phyloP scores from a whole-genome alignment of 2,329 filamentous ascomycete genomes.

The Aspergillus ustus region DNA sequence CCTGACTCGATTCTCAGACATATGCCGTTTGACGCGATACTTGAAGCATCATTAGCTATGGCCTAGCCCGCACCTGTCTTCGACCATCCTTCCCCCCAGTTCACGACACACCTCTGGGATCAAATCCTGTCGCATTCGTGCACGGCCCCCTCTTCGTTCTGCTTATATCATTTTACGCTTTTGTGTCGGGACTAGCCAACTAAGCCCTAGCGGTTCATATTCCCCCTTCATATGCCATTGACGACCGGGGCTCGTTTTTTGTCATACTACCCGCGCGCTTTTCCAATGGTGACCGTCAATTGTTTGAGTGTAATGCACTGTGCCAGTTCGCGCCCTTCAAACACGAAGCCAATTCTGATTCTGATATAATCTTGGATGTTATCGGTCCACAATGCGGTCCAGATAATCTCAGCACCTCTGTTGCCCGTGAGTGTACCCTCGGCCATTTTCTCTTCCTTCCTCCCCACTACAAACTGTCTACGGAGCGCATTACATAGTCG shows the following conservation, averaged over 20 bases:
- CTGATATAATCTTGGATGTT: constrained; percentile 15
- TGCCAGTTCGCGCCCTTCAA: constrained; percentile 11
- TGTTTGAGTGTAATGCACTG: constrained; percentile 19
- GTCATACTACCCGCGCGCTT: constrained; percentile 7
- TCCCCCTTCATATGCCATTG: constrained; percentile 4
- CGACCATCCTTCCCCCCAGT: constrained; percentile 1
- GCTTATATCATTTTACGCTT: constrained; percentile 6
- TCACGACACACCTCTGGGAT: constrained; percentile 12
- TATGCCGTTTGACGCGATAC: constrained; percentile 12
- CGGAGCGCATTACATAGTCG: neutral
- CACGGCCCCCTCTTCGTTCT: constrained; percentile 16
- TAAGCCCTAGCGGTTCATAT: neutral
- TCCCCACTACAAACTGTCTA: neutral
- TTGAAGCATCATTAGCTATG: constrained; percentile 13
- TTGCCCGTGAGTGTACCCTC: constrained; percentile 18
- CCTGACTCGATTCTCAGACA: constrained; percentile 13
- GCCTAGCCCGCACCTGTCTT: constrained; percentile 5
- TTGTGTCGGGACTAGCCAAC: neutral
- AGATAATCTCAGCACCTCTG: constrained; percentile 17
- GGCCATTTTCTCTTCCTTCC: neutral
- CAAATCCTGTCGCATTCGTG: constrained; percentile 20
- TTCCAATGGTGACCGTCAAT: constrained; percentile 24
- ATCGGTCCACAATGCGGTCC: constrained; percentile 24
- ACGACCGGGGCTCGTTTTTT: neutral
- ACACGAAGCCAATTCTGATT: constrained; percentile 11